Evolutionary conservation across 2,329 filamentous ascomycete genomes (phyloP), one percentile per base, ranked within the genome.

Genomic region (Colletotrichum gigasporum): DNA sequence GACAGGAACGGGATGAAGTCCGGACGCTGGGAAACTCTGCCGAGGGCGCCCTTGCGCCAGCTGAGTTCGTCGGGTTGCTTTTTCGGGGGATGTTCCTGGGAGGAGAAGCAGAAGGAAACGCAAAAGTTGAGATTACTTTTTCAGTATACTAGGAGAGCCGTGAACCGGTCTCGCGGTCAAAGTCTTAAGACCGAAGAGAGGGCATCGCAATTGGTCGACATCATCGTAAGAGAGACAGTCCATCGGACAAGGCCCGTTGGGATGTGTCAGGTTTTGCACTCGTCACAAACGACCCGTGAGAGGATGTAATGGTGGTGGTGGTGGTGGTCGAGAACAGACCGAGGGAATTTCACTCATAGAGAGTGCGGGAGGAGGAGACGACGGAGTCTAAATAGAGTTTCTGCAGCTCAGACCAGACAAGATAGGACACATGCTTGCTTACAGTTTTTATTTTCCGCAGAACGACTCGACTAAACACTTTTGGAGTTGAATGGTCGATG

Each of bases 371-470:
- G 18, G 34, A 34, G 20, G 32, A 16, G 26, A 42, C 24, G 53
- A 24, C 47, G 34, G 47, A 53, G 56, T 64, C 56, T 54, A 60
- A 54, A 60, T 22, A 64, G 61, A 60, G 55, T 63, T 63, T 63
- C 24, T 52, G 32, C n/a, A n/a, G n/a, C 55, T 42, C 26, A 12
- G 20, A 52, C 41, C 20, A 12, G 7, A 9, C 24, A 26, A 18
- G 35, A 39, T 20, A 48, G 30, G 41, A 44, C 20, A 6, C n/a
- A n/a, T n/a, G n/a, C 20, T 37, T 22, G 16, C 37, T 51, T 30
- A n/a, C 5, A 16, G 20, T 14, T 10, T 24, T 11, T 11, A 10
- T 14, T 39, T n/a, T n/a, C n/a, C n/a, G n/a, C n/a, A n/a, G n/a
- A n/a, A n/a, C n/a, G n/a, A n/a, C n/a, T n/a, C 9, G 35, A 3